Evolutionary conservation across 1,139 yeast species (phyloP), one percentile per base, ranked within the genome.

Genomic region (Candida freyschussii): DNA sequence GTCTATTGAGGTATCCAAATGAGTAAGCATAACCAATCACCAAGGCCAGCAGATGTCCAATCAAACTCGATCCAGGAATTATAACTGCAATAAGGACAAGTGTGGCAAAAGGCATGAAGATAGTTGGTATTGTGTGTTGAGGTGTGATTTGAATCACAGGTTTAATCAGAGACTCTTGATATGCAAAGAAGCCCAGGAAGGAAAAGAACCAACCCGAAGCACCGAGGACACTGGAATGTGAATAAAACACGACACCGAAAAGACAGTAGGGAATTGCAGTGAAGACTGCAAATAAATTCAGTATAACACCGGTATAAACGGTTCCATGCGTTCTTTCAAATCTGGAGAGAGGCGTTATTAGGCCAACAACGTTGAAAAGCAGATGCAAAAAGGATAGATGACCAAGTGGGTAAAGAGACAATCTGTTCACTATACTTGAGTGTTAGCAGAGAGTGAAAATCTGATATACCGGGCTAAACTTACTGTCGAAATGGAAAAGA

Each of bases 301-400:
- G 64, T 14, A 87, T 79, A 33, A 89, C 67, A 2, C 95, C 96
- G 3, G 96, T 83, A 54, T 84, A 75, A 2, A 89, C 79, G 0
- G 97, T 87, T 8, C 97, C 97, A 48, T 86, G 82, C 18, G 63
- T 57, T 34, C 67, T 63, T 61, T 89, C 97, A 57, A 79, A 87
- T 33, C 71, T 65, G 19, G 83, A 63, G 52, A 87, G 60, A 6
- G 89, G 86, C 1, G 76, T 61, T 33, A 67, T 60, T 28, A 86
- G 55, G 0, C 81, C 72, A 27, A 75, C 41, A n/a, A 74, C 44
- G 53, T 85, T 85, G 49, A 83, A 58, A 4, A 73, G 36, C 59
- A 89, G 63, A 56, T 86, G 96, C 34, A 78, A 41, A 16, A 75
- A 43, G 15, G 73, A 68, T 24, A 63, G 53, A 55, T 87, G 96